Conservation (phyloP, 768 basidiomycete genomes). For the Russula dissimulans region DNA sequence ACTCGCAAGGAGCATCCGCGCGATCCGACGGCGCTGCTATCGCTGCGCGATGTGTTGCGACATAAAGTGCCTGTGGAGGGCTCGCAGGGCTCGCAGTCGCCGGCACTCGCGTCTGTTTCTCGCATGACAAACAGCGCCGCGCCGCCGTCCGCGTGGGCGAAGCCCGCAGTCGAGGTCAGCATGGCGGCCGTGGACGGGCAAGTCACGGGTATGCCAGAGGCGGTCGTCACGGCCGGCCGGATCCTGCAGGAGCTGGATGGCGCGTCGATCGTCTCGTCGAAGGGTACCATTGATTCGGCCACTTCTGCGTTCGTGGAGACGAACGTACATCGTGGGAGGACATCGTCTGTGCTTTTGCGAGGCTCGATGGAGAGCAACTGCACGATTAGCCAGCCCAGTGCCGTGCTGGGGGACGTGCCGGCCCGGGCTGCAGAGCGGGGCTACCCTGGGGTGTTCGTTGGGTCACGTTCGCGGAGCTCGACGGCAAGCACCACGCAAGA, state of each 20-base stretch:
- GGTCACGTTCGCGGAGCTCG: conserved; percentile 6
- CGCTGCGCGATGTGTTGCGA: conserved; percentile 53
- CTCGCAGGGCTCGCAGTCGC: conserved; percentile 19
- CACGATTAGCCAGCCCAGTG: conserved; percentile 26
- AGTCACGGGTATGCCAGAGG: conserved; percentile 31
- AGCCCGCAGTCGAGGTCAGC: conserved; percentile 49
- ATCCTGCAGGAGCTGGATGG: conserved; percentile 38
- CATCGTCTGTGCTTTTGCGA: conserved; percentile 32
- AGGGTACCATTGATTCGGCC: conserved; percentile 16
- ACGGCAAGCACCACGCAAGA: conserved; percentile 9
- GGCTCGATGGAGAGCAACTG: conserved; percentile 31
- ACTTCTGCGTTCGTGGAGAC: conserved; percentile 29
- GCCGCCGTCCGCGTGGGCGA: conserved; percentile 40
- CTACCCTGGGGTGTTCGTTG: neutral
- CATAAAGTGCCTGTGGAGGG: conserved; percentile 38
- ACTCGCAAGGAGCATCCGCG: conserved; percentile 54
- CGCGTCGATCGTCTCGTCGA: conserved; percentile 21
- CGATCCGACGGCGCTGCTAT: conserved; percentile 48
- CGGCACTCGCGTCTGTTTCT: conserved; percentile 18
- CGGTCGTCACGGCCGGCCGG: conserved; percentile 34
- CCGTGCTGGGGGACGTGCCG: neutral
- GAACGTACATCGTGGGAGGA: conserved; percentile 31
- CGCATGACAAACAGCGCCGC: conserved; percentile 19
- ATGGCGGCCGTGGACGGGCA: conserved; percentile 43
- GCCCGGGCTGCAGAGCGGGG: neutral